A percentile compares a stretch with the other conserved stretches of the same genome.
Conservation (phyloP, 768 basidiomycete genomes). For the Rhizopogon vulgaris region DNA sequence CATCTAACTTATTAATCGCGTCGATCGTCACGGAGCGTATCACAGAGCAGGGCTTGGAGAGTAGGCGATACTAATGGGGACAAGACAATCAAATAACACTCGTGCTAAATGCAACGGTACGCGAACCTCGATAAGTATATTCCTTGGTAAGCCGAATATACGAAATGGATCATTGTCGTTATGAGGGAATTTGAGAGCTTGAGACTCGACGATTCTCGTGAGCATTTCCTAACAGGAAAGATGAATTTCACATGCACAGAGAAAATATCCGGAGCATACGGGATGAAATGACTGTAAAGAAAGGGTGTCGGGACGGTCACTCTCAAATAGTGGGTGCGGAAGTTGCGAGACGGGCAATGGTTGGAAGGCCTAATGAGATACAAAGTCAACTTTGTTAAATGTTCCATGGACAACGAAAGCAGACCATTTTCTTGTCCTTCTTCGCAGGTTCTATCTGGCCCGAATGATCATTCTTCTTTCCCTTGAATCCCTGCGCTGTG, state of each 20-base stretch:
- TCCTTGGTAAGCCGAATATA: constrained; percentile 68
- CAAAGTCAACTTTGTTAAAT: not conserved
- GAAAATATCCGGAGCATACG: constrained; percentile 23
- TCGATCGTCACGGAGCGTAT: constrained; percentile 63
- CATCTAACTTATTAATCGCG: constrained; percentile 45
- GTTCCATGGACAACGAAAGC: not conserved
- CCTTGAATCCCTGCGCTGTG: not conserved
- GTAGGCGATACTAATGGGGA: constrained; percentile 51
- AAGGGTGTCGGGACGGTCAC: constrained; percentile 28
- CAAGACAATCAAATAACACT: not conserved
- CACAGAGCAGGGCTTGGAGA: constrained; percentile 67
- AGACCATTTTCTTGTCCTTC: constrained; percentile 2
- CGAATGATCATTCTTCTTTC: not conserved
- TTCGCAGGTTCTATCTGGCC: not conserved
- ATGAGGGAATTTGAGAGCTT: constrained; percentile 39
- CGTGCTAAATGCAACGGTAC: not conserved
- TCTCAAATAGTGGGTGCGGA: constrained; percentile 36
- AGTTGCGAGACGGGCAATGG: constrained; percentile 34
- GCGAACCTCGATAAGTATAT: constrained; percentile 64
- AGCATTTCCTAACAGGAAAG: constrained; percentile 25
- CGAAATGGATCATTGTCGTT: constrained; percentile 46
- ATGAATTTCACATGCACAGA: not conserved
- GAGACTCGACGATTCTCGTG: constrained; percentile 33
- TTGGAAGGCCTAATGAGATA: constrained; percentile 32
- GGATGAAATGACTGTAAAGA: constrained; percentile 38